Base-by-base conservation (phyloP, 2,329 filamentous ascomycete species). In the Colletotrichum paranaense region DNA sequence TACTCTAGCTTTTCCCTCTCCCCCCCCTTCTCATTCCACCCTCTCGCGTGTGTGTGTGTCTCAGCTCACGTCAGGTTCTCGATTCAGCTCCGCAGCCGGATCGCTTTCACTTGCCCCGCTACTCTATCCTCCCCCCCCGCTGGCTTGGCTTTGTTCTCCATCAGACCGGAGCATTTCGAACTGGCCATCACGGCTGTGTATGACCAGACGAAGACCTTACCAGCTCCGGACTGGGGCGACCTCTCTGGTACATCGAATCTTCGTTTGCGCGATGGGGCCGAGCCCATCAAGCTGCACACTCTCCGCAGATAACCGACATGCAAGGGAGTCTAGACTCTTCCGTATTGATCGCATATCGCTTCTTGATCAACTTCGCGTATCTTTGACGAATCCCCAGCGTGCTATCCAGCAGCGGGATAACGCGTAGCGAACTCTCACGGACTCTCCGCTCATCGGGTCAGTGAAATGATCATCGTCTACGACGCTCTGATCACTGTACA, bases 41-140 rank as follows among this genome's bases (percentile, higher is more conserved):
- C 63, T 26, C 57, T 53, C 63, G 67, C 67, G 67, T 53, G 63
- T 62, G 22, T 71, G 68, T 72, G 28, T 72, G 68, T 72, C 68
- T 72, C 68, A 68, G 64, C 57, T 72, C 68, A 57, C 64, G n/a
- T 68, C 58, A 62, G 52, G 49, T 28, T 38, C 46, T 56, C 49
- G 66, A 55, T 60, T 46, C 59, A 73, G 53, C 59, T 69, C 53
- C 57, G 65, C 59, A 64, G 46, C 42, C 55, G 65, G 49, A 66
- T 69, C 32, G 58, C 58, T 26, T 59, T 55, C 53, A 42, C 49
- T 30, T 24, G 59, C 52, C 64, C 42, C 19, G 42, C 42, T 49
- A 49, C 16, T 22, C 32, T 53, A 19, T 32, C 53, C 28, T 42
- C 38, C n/a, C 30, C 30, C 53, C 52, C 62, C 19, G 49, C 30